Evolutionary conservation across 1,139 yeast genomes (phyloP).

Genomic region (Lodderomyces parapsilosis): DNA sequence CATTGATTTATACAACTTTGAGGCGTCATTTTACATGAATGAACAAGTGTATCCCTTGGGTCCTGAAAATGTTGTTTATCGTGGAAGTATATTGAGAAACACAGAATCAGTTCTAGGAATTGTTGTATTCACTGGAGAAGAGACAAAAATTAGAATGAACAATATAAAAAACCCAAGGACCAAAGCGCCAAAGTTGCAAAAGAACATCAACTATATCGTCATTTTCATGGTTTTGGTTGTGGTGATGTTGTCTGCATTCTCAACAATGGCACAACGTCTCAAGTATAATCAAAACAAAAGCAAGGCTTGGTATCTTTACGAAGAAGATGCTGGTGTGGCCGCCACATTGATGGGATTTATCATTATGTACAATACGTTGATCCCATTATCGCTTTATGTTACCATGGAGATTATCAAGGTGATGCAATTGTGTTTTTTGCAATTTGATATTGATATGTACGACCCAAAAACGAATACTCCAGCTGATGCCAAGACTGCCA

Average conservation of each 20-base stretch:
- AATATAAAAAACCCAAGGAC: constrained; percentile 86
- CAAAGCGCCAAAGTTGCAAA: constrained; percentile 90
- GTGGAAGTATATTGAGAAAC: constrained; percentile 88
- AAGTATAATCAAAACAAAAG: constrained; percentile 41
- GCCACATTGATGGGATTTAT: constrained; percentile 93
- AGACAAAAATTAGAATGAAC: constrained; percentile 93
- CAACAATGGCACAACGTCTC: constrained; percentile 76
- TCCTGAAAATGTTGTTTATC: constrained; percentile 75
- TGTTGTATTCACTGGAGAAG: constrained; percentile 93
- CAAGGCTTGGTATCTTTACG: constrained; percentile 71
- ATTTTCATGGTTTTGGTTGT: constrained; percentile 86
- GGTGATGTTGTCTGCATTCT: constrained; percentile 68
- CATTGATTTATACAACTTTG: constrained; percentile 85
- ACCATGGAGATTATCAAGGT: constrained; percentile 95
- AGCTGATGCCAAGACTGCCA: constrained; percentile 92
- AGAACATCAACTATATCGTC: constrained; percentile 78
- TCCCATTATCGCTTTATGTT: constrained; percentile 91
- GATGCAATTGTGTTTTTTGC: constrained; percentile 76
- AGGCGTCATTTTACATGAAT: constrained; percentile 49
- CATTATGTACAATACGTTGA: constrained; percentile 94
- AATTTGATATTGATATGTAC: constrained; percentile 94
- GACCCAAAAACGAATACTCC: constrained; percentile 82
- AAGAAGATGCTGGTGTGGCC: constrained; percentile 80
- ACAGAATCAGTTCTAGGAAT: constrained; percentile 72
- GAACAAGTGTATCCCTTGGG: constrained; percentile 57